Conservation (phyloP, 2,329 filamentous ascomycete species). For the Colletotrichum echinochloae region DNA sequence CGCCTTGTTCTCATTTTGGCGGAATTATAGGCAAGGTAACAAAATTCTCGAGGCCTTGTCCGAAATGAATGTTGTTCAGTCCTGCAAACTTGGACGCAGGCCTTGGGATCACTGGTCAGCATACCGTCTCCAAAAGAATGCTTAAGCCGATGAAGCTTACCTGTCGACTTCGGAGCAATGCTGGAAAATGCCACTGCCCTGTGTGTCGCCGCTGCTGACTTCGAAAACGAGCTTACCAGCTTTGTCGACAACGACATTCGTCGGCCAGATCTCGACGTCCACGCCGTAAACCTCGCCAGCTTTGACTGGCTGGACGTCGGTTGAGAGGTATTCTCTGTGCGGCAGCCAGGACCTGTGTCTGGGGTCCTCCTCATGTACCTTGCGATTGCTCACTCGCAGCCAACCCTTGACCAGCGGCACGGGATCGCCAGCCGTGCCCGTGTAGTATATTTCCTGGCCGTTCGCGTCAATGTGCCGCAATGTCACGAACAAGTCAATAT, state of each 20-base stretch:
- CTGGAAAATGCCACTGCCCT: conserved; percentile 68
- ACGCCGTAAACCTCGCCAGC: conserved; percentile 68
- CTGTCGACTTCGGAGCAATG: conserved; percentile 64
- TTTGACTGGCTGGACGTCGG: conserved; percentile 66
- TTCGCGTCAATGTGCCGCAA: conserved; percentile 67
- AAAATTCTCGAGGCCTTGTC: conserved; percentile 61
- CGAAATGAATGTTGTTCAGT: conserved; percentile 66
- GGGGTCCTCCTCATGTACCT: conserved; percentile 62
- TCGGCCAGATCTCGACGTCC: conserved; percentile 75
- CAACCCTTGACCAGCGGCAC: conserved; percentile 74
- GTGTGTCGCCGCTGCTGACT: conserved; percentile 67
- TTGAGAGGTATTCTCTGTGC: conserved; percentile 68
- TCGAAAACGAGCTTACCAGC: conserved; percentile 68
- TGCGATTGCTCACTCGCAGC: conserved; percentile 69
- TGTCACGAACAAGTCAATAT: conserved; percentile 75
- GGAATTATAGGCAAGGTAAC: conserved; percentile 66
- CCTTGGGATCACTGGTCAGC: conserved; percentile 60
- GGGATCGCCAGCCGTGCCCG: conserved; percentile 73
- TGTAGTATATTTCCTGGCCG: conserved; percentile 72
- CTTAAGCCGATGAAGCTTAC: conserved; percentile 50
- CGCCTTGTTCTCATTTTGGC: neutral
- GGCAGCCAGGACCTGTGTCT: conserved; percentile 67
- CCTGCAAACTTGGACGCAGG: conserved; percentile 56
- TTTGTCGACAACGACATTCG: conserved; percentile 63
- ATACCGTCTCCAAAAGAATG: conserved; percentile 45